Evolutionary conservation across 2,329 filamentous ascomycete genomes (phyloP).

Genomic region (Alternaria incomplexa): DNA sequence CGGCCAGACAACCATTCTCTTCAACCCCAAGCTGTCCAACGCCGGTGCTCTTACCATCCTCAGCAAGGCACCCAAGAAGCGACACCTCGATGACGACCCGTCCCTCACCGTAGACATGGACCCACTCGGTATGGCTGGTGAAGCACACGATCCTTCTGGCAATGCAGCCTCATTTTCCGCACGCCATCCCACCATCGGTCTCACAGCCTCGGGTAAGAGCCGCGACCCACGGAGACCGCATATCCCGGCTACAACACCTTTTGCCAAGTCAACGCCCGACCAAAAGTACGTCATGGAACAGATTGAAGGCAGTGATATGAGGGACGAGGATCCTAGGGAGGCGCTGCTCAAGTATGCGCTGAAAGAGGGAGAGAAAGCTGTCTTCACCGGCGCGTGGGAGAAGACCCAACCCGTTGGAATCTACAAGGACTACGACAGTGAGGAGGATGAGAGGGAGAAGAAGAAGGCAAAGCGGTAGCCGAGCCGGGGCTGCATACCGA

Average conservation of each 20-base stretch:
- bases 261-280: slow-evolving; percentile 88
- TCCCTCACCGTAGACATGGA: slow-evolving; percentile 76
- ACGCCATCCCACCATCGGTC: slow-evolving; percentile 72
- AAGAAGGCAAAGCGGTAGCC: slow-evolving; percentile 52
- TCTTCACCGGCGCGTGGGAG: slow-evolving; percentile 94
- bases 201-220: slow-evolving; percentile 78
- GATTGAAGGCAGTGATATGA: slow-evolving; percentile 88
- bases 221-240: slow-evolving; percentile 85
- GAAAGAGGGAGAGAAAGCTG: slow-evolving; percentile 86
- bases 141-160: slow-evolving; percentile 70
- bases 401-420: slow-evolving; percentile 90
- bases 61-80: slow-evolving; percentile 90
- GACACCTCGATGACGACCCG: slow-evolving; percentile 93
- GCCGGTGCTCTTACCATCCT: slow-evolving; percentile 88
- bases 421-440: slow-evolving; percentile 87
- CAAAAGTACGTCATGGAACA: slow-evolving; percentile 86
- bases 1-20: slow-evolving; percentile 86
- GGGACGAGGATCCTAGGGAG: slow-evolving; percentile 94
- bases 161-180: slow-evolving; percentile 62
- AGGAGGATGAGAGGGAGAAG: slow-evolving; percentile 75
- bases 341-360: slow-evolving; percentile 94
- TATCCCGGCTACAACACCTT: slow-evolving; percentile 83
- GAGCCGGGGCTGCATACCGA: neutral
- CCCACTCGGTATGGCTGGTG: slow-evolving; percentile 79
- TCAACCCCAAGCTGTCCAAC: slow-evolving; percentile 81